Percentiles rank a stretch among this genome's conserved stretches.
phyloP scores from a whole-genome alignment of 148 eudicot species.

The Linanthus parryae region DNA sequence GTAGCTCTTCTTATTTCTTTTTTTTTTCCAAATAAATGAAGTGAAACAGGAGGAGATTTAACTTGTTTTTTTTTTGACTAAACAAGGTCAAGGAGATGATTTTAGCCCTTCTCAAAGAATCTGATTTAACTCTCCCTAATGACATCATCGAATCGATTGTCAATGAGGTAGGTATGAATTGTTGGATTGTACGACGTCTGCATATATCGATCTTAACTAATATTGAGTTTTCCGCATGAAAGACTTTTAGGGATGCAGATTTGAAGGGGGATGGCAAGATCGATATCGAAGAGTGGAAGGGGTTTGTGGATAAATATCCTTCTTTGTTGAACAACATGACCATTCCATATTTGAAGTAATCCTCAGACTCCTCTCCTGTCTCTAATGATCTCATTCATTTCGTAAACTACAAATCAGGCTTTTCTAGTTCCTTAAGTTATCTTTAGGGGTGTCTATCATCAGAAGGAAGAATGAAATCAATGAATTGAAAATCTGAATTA shows the following conservation, averaged over 20 bases:
- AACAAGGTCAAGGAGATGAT: slow-evolving; percentile 57
- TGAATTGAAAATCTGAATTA: neutral
- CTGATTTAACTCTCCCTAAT: slow-evolving; percentile 31
- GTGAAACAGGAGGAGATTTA: neutral
- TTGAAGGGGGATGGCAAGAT: slow-evolving; percentile 54
- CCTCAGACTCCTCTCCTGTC: neutral
- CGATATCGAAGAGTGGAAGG: slow-evolving; percentile 55
- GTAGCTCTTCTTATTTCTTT: neutral
- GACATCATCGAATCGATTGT: slow-evolving; percentile 45
- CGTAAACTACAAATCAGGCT: neutral
- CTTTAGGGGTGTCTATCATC: neutral
- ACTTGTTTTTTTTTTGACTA: neutral
- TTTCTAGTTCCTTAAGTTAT: neutral
- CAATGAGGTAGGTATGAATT: slow-evolving; percentile 30
- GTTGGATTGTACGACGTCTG: neutral
- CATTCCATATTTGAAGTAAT: slow-evolving; percentile 41
- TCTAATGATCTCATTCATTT: neutral
- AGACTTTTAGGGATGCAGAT: slow-evolving; percentile 47
- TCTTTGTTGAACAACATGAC: slow-evolving; percentile 46
- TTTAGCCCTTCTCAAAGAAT: slow-evolving; percentile 45
- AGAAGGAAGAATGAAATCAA: neutral
- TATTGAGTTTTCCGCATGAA: slow-evolving; percentile 8
- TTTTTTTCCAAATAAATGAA: neutral
- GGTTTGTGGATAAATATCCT: slow-evolving; percentile 37
- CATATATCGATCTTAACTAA: neutral